These are phyloP conservation scores for Pouteria campechiana DNA, from an alignment of 179 eudicot genomes.

Conservation along the genomic window DNA sequence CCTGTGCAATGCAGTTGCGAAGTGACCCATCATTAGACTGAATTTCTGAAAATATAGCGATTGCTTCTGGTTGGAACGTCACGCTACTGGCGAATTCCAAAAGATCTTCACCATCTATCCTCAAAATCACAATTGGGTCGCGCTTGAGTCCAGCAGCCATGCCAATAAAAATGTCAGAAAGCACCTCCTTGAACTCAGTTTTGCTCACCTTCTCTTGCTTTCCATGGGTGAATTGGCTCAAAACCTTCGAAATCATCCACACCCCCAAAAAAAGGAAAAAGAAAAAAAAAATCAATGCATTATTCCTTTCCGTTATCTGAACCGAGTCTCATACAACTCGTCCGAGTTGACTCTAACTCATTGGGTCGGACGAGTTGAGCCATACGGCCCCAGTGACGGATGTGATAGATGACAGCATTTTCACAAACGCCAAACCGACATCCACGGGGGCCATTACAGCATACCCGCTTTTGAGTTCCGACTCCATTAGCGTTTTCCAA, in stretches of 20 bases:
- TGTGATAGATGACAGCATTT: no score
- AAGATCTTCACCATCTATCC: conserved; percentile 89
- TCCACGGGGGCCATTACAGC: no score
- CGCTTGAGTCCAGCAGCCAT: conserved; percentile 94
- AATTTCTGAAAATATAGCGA: conserved; percentile 39
- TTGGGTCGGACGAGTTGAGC: no score
- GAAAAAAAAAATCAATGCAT: no score
- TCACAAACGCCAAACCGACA: no score
- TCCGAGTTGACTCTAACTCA: no score
- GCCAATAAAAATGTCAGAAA: conserved; percentile 64
- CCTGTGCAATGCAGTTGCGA: conserved; percentile 42
- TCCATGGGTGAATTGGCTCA: conserved; percentile 74
- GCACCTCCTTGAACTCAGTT: conserved; percentile 58
- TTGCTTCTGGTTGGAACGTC: conserved; percentile 49
- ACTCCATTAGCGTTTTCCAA: no score
- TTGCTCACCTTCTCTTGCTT: conserved; percentile 70
- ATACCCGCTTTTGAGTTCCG: no score
- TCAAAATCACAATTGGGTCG: conserved; percentile 79
- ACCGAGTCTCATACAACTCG: no score
- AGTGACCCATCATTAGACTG: conserved; percentile 25
- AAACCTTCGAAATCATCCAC: conserved; percentile 26
- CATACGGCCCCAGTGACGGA: no score
- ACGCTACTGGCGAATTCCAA: conserved; percentile 43
- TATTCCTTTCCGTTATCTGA: no score
- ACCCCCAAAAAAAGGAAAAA: background rate